A percentile compares a stretch with the other conserved stretches of the same genome.
phyloP scores from a whole-genome alignment of 306 rosid species.

The Clitoria ternatea region DNA sequence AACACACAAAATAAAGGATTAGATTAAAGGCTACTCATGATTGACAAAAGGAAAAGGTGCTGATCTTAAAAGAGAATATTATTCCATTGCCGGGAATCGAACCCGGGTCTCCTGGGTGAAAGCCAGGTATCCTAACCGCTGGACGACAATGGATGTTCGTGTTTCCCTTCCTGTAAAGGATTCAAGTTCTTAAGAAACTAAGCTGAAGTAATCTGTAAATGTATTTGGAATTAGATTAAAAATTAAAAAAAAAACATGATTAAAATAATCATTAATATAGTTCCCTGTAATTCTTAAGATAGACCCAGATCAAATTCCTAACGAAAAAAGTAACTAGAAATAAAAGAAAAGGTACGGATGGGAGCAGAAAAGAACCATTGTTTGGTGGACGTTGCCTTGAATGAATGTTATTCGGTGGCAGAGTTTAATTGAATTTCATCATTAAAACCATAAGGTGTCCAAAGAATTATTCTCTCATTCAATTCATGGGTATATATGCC shows the following conservation, averaged over 20 bases:
- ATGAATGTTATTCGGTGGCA: background rate
- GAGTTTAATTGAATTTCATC: background rate
- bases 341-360: background rate
- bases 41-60: background rate
- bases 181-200: too few relatives aligned
- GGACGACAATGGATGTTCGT: constrained; percentile 73
- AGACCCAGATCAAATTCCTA: too few relatives aligned
- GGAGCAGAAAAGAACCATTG: background rate
- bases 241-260: too few relatives aligned
- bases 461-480: background rate
- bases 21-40: background rate
- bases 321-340: background rate
- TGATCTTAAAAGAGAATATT: too few relatives aligned
- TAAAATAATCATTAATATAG: too few relatives aligned
- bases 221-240: too few relatives aligned
- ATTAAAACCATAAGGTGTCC: background rate
- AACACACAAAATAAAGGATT: background rate
- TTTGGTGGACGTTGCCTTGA: background rate
- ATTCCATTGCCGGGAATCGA: constrained; percentile 98
- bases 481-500: too few relatives aligned
- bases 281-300: too few relatives aligned
- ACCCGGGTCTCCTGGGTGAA: constrained; percentile 99
- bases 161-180: background rate
- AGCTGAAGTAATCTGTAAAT: too few relatives aligned
- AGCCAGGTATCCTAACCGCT: constrained; percentile 99